Conservation (phyloP, 306 rosid species). For the Cucumis hystrix region DNA sequence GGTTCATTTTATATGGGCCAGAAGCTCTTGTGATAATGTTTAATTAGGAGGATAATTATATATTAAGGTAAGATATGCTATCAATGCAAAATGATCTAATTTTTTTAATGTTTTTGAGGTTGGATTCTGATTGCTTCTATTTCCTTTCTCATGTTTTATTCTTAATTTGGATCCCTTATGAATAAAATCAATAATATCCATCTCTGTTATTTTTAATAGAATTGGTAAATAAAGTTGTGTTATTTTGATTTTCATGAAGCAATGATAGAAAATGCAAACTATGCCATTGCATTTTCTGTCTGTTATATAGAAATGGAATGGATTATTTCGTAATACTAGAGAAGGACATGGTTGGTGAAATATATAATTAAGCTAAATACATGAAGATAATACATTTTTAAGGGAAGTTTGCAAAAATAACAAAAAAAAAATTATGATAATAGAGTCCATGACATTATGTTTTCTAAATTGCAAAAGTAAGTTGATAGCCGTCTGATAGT, state of each 20-base stretch:
- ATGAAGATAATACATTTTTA: too few species aligned
- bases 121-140: not conserved
- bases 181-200: not conserved
- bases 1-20: not conserved
- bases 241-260: not conserved
- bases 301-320: too few species aligned
- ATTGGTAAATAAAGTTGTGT: not conserved
- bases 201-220: not conserved
- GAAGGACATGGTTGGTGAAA: too few species aligned
- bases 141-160: not conserved
- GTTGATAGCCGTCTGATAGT: too few species aligned
- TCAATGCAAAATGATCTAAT: not conserved
- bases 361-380: too few species aligned
- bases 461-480: too few species aligned
- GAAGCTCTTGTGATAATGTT: too few species aligned
- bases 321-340: too few species aligned
- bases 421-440: too few species aligned
- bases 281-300: too few species aligned
- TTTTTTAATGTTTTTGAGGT: not conserved
- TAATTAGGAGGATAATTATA: not conserved
- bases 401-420: too few species aligned
- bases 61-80: not conserved
- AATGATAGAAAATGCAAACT: not conserved
- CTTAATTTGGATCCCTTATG: not conserved
- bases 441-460: too few species aligned